These are phyloP conservation scores for Diplodia sapinea DNA, from an alignment of 2,329 filamentous ascomycete genomes.

Conservation along the genomic window DNA sequence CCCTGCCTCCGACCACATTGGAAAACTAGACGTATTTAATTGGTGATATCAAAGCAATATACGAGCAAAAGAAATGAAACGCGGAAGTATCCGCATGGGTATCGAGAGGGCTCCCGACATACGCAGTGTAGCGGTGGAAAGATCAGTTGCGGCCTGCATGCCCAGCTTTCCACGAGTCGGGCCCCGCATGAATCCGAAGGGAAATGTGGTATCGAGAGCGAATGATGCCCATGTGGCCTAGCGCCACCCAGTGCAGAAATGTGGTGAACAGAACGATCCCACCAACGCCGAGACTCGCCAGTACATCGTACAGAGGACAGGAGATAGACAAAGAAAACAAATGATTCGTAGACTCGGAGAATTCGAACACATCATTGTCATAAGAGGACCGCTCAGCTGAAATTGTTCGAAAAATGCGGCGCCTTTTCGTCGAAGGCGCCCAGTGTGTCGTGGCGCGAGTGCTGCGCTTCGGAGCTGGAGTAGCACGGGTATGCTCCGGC, in stretches of 20 bases:
- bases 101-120: slow-evolving; percentile 23
- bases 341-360: slow-evolving; percentile 10
- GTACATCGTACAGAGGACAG: slow-evolving; percentile 17
- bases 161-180: slow-evolving; percentile 18
- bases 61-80: slow-evolving; percentile 23
- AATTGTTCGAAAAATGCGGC: slow-evolving; percentile 25
- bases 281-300: slow-evolving; percentile 2
- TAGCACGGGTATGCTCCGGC: slow-evolving; percentile 11
- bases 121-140: slow-evolving; percentile 14
- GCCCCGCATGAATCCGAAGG: slow-evolving; percentile 4
- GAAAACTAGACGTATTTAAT: slow-evolving; percentile 18
- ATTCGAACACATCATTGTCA: slow-evolving; percentile 5
- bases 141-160: slow-evolving; percentile 5
- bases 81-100: slow-evolving; percentile 25
- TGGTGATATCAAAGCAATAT: slow-evolving; percentile 19
- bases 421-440: slow-evolving; percentile 28
- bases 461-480: slow-evolving; percentile 17
- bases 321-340: neutral
- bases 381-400: slow-evolving; percentile 17
- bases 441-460: slow-evolving; percentile 28
- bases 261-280: neutral
- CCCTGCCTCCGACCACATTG: neutral
- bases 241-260: neutral
- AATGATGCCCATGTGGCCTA: slow-evolving; percentile 25
- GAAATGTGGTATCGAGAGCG: slow-evolving; percentile 23